A percentile compares a stretch with the other conserved stretches of the same genome.
Conservation (phyloP, 345 rosid species). For the Viola odorata region DNA sequence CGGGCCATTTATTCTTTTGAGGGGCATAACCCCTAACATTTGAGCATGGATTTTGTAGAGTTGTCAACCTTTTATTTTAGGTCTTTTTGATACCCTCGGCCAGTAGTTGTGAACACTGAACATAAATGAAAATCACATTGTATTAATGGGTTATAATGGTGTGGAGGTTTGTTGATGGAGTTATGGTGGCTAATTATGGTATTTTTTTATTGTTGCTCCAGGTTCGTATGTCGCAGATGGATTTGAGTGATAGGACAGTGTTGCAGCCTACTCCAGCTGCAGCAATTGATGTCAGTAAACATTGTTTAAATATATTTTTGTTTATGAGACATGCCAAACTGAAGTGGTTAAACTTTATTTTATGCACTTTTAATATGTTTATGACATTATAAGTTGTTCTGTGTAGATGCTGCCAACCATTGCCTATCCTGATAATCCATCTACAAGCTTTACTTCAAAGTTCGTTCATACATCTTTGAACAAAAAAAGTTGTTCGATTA, state of each 20-base stretch:
- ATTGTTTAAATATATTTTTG: slow-evolving; percentile 9
- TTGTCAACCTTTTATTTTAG: too few relatives aligned
- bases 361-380: neutral
- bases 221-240: slow-evolving; percentile 83
- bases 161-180: too few relatives aligned
- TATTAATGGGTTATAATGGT: too few relatives aligned
- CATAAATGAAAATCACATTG: too few relatives aligned
- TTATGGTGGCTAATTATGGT: slow-evolving; percentile 9
- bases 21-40: too few relatives aligned
- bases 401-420: slow-evolving; percentile 82
- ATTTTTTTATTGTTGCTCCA: slow-evolving; percentile 22
- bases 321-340: neutral
- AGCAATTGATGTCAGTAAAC: slow-evolving; percentile 62
- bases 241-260: slow-evolving; percentile 66
- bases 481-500: slow-evolving; percentile 93
- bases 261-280: slow-evolving; percentile 92
- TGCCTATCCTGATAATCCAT: slow-evolving; percentile 92
- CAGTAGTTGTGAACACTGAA: too few relatives aligned
- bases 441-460: slow-evolving; percentile 90
- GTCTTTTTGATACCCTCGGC: too few relatives aligned
- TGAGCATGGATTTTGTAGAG: too few relatives aligned
- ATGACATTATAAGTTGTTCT: slow-evolving; percentile 11
- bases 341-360: too few relatives aligned
- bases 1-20: too few relatives aligned
- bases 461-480: slow-evolving; percentile 93